Conservation (phyloP, 768 basidiomycete genomes). For the Suillus lakei region DNA sequence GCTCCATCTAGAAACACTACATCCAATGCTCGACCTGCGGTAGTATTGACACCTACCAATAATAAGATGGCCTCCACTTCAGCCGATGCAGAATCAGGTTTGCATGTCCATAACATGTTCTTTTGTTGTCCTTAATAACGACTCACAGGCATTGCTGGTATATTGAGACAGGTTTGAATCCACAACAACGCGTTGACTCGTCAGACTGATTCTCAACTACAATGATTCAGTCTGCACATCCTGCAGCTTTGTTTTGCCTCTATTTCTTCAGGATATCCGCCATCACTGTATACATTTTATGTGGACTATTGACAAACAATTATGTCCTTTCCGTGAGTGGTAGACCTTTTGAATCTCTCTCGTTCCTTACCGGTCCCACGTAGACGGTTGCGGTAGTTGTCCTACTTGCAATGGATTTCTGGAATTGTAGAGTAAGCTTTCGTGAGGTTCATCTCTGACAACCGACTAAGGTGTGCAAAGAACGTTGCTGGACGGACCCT, state of each 20-base stretch:
- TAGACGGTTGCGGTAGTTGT: conserved; percentile 93
- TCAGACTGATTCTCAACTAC: conserved; percentile 17
- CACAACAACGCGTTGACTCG: conserved; percentile 6
- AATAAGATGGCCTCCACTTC: conserved; percentile 60
- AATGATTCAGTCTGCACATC: conserved; percentile 78
- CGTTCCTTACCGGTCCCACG: conserved; percentile 7
- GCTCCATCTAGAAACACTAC: conserved; percentile 33
- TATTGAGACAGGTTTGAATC: conserved; percentile 70
- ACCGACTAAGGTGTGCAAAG: conserved; percentile 41
- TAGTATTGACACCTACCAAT: conserved; percentile 63
- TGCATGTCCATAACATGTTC: background rate
- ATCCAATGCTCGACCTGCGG: conserved; percentile 41
- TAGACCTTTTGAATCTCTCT: background rate
- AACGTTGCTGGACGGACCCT: conserved; percentile 94
- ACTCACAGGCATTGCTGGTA: conserved; percentile 65
- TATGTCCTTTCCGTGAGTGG: conserved; percentile 88
- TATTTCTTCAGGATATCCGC: conserved; percentile 89
- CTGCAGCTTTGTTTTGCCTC: conserved; percentile 83
- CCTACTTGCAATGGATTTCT: conserved; percentile 96
- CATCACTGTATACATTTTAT: conserved; percentile 92
- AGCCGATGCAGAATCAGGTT: conserved; percentile 80
- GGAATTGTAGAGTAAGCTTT: conserved; percentile 87
- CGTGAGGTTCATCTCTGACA: background rate
- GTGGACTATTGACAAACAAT: conserved; percentile 86
- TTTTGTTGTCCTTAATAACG: conserved; percentile 11